These are phyloP conservation scores for Entrophospora sp. DNA, from an alignment of 192 early-diverging fungal genomes.

Conservation along the genomic window DNA sequence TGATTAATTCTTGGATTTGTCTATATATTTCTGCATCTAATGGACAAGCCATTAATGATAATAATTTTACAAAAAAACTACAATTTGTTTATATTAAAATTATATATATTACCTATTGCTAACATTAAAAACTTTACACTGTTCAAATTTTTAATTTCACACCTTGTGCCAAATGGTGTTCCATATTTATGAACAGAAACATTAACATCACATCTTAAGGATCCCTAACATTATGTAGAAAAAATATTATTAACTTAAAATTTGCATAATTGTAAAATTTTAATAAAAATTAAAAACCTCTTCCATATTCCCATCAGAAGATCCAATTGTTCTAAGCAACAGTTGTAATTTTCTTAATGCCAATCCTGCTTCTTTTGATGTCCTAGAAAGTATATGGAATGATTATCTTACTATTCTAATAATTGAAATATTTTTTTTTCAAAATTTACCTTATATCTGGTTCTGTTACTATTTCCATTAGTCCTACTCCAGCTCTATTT, in stretches of 20 bases:
- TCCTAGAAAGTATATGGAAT: no score
- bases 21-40: constrained; percentile 71
- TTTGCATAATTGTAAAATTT: no score
- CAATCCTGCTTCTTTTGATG: constrained; percentile 59
- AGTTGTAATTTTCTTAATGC: constrained; percentile 71
- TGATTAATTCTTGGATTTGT: constrained; percentile 54
- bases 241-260: background rate
- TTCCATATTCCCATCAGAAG: constrained; percentile 74
- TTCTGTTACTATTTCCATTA: constrained; percentile 87
- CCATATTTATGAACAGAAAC: constrained; percentile 63
- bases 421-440: no score
- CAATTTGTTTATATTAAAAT: no score
- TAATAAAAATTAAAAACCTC: constrained; percentile 48
- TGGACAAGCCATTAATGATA: no score
- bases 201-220: constrained; percentile 86
- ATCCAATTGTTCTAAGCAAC: constrained; percentile 57
- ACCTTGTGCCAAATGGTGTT: constrained; percentile 49
- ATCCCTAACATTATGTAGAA: constrained; percentile 41
- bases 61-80: no score
- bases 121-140: constrained; percentile 55
- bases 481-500: constrained; percentile 76
- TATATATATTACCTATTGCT: constrained; percentile 51
- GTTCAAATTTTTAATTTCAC: constrained; percentile 75
- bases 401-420: no score
- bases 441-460: constrained; percentile 56